Base-by-base conservation (phyloP, 1,284 basidiomycete species). In the Trichosporon sp. region DNA sequence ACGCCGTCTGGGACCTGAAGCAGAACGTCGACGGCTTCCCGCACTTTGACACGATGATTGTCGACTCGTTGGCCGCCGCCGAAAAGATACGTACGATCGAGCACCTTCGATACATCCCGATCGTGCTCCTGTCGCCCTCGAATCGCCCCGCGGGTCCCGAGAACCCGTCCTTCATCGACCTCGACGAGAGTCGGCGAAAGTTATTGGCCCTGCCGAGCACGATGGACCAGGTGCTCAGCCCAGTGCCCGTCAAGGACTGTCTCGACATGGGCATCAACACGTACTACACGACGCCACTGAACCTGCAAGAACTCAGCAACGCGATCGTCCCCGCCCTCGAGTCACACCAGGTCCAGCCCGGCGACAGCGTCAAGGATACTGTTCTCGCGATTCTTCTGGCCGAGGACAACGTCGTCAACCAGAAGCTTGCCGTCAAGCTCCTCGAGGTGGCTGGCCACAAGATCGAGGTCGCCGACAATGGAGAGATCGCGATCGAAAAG, bases 331-430 rank as follows among this genome's bases (percentile, higher is more conserved):
- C 94, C 1, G 97, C 97, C 0, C 88, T 99, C 69, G 97, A 99
- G 82, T 93, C 92, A 68, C 95, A 94, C 91, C 94, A 59, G 90
- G 92, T 83, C 67, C 92, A 91, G 74, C 92, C 93, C 0, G 91
- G 83, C 88, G 74, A 90, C 89, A 65, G 90, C 87, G 69, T 91
- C 89, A 93, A 91, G 81, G 93, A 98, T 77, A 88, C 93, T 19
- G 89, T 91, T 5, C 95, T 94, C 84, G 93, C 93, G 82, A 96
- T 98, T 74, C 87, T 99, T n/a, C 88, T 99, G 6, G 96, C 96
- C 0, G 96, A 99, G 83, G 97, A 99, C 84, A 99, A 99, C 79
- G 86, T 96, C 76, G 96, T 99, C 74, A 99, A 99, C 85, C 96
- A 99, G 86, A 84, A 84, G 73, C 77, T 99, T 5, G 97, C 97